phyloP scores from a whole-genome alignment of 306 rosid genomes.

The Pueraria montana region DNA sequence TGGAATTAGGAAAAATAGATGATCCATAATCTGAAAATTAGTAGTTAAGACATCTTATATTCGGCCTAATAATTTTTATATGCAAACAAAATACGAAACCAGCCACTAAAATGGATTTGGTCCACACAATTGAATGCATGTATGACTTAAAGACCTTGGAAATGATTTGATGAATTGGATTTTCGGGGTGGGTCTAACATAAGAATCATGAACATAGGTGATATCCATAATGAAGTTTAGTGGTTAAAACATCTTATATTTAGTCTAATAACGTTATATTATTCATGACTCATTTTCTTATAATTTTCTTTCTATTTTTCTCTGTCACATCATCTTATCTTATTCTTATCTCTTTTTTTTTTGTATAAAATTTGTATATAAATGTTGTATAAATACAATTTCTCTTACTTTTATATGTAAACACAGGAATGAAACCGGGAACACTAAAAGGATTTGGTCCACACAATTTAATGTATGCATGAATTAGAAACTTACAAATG shows the following conservation, averaged over 20 bases:
- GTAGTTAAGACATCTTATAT: conserved; percentile 34
- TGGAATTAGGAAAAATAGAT: neutral
- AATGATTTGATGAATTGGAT: conserved; percentile 1
- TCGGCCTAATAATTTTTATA: neutral
- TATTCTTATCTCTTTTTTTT: neutral
- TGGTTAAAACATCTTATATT: conserved; percentile 21
- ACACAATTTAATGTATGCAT: conserved; percentile 19
- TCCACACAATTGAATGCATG: conserved; percentile 33
- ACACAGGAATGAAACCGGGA: conserved; percentile 4
- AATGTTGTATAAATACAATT: neutral
- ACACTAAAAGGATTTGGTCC: conserved; percentile 33
- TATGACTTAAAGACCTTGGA: conserved; percentile 16
- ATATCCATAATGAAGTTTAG: conserved; percentile 10
- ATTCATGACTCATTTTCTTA: neutral
- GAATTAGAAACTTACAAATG: conserved; percentile 28
- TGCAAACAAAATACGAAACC: neutral
- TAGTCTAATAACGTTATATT: neutral
- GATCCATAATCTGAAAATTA: conserved; percentile 2
- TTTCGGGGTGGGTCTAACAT: conserved; percentile 25
- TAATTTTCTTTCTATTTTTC: neutral
- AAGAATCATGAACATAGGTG: neutral
- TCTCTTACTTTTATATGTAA: neutral
- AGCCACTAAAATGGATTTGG: conserved; percentile 12
- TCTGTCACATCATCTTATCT: neutral
- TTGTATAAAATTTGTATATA: neutral